Percentiles rank a stretch among this genome's conserved stretches.
phyloP scores from a whole-genome alignment of 148 eudicot species.

The Rheum nobile region DNA sequence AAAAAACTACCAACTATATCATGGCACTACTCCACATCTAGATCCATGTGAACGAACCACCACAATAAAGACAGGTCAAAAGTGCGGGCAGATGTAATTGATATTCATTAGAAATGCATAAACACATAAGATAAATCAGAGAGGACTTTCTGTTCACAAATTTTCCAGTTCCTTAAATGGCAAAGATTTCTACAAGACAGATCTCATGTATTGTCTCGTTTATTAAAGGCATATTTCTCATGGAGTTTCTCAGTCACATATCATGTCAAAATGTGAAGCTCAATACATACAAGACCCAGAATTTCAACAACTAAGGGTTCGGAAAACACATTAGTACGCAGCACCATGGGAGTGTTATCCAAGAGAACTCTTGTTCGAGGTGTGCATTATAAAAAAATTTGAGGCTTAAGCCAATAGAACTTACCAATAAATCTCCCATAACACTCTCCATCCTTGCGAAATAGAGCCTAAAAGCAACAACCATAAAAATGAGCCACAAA shows the following conservation, averaged over 20 bases:
- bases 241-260: not conserved
- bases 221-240: not conserved
- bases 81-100: not conserved
- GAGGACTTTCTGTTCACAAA: not conserved
- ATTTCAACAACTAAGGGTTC: not conserved
- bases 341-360: not conserved
- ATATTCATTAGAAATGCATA: not conserved
- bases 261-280: no score
- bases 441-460: slow-evolving; percentile 38
- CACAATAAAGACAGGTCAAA: not conserved
- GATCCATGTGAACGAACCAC: not conserved
- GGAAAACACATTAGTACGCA: not conserved
- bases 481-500: not conserved
- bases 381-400: no score
- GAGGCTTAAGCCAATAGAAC: no score
- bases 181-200: not conserved
- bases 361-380: no score
- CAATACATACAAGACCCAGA: no score
- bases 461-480: slow-evolving; percentile 34
- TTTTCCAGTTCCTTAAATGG: not conserved
- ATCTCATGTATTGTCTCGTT: not conserved
- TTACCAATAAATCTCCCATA: slow-evolving; percentile 49
- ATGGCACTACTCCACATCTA: no score
- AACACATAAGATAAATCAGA: not conserved
- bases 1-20: no score